Evolutionary conservation across 495 filamentous ascomycete genomes (phyloP), one percentile per base, ranked within the genome.

Genomic region (Hypoxylon crocopeplum): DNA sequence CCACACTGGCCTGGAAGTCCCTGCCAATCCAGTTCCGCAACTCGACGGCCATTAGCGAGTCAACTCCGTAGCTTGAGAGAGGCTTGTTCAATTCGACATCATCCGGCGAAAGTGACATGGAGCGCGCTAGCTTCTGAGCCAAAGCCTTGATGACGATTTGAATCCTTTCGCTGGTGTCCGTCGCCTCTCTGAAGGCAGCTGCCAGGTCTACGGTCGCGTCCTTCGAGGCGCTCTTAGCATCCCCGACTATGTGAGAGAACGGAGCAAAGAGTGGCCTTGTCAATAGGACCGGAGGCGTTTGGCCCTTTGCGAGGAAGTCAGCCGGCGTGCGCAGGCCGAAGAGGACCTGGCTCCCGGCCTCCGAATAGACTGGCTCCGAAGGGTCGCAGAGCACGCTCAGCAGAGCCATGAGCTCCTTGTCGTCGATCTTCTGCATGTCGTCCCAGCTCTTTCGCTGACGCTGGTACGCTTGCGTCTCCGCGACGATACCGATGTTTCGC

Each of bases 31-130:
- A 87, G 22, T 78, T 82, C 0, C 84, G 73, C 7, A 86, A 48
- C 60, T 87, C 85, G 13, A 86, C n/a, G n/a, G 84, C 84, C 27
- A 82, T 69, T 13, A 87, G 67, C 0, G 78, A 82, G 56, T 87
- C 84, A 0, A 87, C 71, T 1, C 82, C 82, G 60, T 80, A 80
- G 13, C 65, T 59, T 0, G 66, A 50, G 2, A 81, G 61, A 10
- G 72, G 71, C 60, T 72, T 73, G 32, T 47, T 42, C 0, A 67
- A 37, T 29, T 81, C 72, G 5, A 79, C 65, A 7, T 75, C 71
- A 11, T 74, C 69, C n/a, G 59, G 50, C 27, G 68, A 49, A 6
- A 72, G 71, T 7, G 68, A 49, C 62, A 79, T 67, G 2, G 64
- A 50, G n/a, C 70, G 67, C 7, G 69, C 69, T 7, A 78, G 36